Evolutionary conservation across 2,329 filamentous ascomycete species (phyloP).

Genomic region (Claviceps sp.): DNA sequence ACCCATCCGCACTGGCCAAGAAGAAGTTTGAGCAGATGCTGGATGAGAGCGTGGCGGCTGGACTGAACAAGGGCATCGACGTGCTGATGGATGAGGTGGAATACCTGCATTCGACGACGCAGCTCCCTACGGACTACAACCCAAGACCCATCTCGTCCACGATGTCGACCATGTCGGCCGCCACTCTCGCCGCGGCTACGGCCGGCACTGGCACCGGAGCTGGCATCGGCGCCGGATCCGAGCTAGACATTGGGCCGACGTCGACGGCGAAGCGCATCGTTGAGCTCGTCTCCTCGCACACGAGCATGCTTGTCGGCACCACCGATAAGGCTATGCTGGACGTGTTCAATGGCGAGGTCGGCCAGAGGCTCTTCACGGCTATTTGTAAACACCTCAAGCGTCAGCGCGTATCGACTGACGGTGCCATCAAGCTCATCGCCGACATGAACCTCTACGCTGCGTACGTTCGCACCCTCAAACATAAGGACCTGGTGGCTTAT

Average conservation of each 20-base stretch:
- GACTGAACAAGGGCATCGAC: constrained; percentile 93
- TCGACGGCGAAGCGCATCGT: constrained; percentile 69
- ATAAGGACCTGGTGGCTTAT: constrained; percentile 74
- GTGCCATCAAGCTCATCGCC: constrained; percentile 83
- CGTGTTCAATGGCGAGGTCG: constrained; percentile 96
- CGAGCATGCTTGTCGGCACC: constrained; percentile 81
- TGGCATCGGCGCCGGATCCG: constrained; percentile 18
- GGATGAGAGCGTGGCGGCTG: constrained; percentile 89
- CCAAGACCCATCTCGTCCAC: constrained; percentile 32
- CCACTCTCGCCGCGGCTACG: background rate
- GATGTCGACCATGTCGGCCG: constrained; percentile 10
- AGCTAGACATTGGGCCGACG: constrained; percentile 51
- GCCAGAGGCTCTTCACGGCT: constrained; percentile 77
- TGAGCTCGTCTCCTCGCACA: constrained; percentile 76
- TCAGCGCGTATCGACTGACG: constrained; percentile 79
- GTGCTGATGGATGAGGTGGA: constrained; percentile 98
- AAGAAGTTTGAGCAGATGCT: constrained; percentile 99
- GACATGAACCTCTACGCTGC: constrained; percentile 92
- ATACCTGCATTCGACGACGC: constrained; percentile 80
- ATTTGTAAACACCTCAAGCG: constrained; percentile 97
- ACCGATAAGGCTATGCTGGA: constrained; percentile 98
- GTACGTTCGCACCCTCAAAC: constrained; percentile 70
- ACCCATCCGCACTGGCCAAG: constrained; percentile 84
- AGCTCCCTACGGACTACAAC: constrained; percentile 82
- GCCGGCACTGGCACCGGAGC: constrained; percentile 17